Evolutionary conservation across 345 rosid genomes (phyloP), one percentile per base, ranked within the genome.

Genomic region (Aegle marmelos): DNA sequence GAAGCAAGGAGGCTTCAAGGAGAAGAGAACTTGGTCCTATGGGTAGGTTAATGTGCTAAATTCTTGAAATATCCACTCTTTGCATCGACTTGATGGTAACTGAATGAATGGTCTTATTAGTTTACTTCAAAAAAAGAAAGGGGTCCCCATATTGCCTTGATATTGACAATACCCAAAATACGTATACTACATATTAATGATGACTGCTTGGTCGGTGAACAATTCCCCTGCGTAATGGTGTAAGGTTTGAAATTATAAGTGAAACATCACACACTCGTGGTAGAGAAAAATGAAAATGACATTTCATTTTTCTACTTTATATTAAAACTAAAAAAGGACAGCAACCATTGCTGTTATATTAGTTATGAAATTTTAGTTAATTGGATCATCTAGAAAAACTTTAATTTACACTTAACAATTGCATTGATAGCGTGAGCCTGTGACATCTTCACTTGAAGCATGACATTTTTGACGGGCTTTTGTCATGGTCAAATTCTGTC

Each of bases 21-120:
- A 78, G 97, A 93, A 90, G 96, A 95, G 91, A 95, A 93, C 82
- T 86, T 95, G 83, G 93, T 95, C 76, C 78, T 92, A 45, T 95
- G 99, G 99, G 98, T 93, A 91, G 65, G 97, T 84, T 79, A n/a
- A 65, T 68, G 36, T 39, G 68, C 58, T 78, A 22, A 45, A 73
- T 74, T 81, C 69, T 79, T 58, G 10, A 61, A 41, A 54, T 77
- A 65, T 37, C 60, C 77, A 59, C 73, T 22, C 28, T 79, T 79
- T 82, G 76, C 66, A 77, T 82, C 82, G 77, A 79, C 79, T 84
- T 48, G 74, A 50, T 76, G 59, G 68, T 80, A 77, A 73, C 80
- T 76, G 73, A 77, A 68, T 78, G 31, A n/a, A 77, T 79, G 69
- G 69, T 61, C 69, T 50, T 57, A 60, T 60, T 58, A 76, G 75